Evolutionary conservation across 306 rosid species (phyloP).

Genomic region (Lupinus albus): DNA sequence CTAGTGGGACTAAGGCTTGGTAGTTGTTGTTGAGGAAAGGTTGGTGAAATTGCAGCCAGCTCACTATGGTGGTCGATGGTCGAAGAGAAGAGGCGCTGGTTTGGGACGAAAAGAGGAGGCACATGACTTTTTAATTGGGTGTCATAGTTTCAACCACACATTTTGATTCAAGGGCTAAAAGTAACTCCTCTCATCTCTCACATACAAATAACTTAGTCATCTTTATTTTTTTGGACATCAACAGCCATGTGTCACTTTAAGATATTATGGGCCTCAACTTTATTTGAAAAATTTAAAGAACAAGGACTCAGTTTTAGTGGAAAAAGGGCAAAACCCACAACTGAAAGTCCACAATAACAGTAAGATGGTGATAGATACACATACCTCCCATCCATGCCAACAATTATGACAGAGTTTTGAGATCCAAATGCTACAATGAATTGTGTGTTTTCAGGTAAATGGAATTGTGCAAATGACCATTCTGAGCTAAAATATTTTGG

Average conservation of each 20-base stretch:
- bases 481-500: conserved; percentile 99
- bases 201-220: too few species aligned
- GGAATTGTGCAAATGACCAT: conserved; percentile 96
- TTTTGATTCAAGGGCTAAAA: not conserved
- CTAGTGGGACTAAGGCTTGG: too few species aligned
- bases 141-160: not conserved
- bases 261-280: conserved; percentile 26
- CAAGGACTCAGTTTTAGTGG: conserved; percentile 7
- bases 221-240: not conserved
- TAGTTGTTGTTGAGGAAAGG: too few species aligned
- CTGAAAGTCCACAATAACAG: conserved; percentile 7
- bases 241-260: conserved; percentile 2
- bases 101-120: too few species aligned
- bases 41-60: too few species aligned
- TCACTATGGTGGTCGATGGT: too few species aligned
- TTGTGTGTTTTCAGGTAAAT: conserved; percentile 67
- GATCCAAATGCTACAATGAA: conserved; percentile 89
- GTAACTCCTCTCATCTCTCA: not conserved
- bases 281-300: conserved; percentile 25
- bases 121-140: not conserved
- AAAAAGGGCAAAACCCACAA: conserved; percentile 4
- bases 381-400: conserved; percentile 94
- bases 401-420: conserved; percentile 64
- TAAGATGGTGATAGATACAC: conserved; percentile 23
- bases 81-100: too few species aligned